These are phyloP conservation scores for Coemansia sp. DNA, from an alignment of 192 early-diverging fungal genomes.

Conservation along the genomic window DNA sequence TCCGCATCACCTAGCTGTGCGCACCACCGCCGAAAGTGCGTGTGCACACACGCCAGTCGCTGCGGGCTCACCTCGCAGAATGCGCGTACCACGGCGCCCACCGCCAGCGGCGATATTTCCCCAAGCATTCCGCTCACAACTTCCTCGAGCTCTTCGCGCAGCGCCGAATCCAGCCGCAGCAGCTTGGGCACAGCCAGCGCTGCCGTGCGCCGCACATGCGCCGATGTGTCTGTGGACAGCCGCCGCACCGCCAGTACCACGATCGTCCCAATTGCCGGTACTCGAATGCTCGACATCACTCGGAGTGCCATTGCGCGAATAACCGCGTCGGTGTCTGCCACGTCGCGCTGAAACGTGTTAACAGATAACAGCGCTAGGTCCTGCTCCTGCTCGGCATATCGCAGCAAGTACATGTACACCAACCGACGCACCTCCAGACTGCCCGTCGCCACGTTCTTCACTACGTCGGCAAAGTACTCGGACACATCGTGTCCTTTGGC, in stretches of 20 bases:
- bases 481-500: constrained; percentile 89
- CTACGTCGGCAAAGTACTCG: constrained; percentile 90
- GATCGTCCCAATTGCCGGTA: constrained; percentile 89
- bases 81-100: constrained; percentile 84
- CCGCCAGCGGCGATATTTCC: constrained; percentile 82
- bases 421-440: constrained; percentile 89
- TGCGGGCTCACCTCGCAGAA: constrained; percentile 86
- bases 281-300: constrained; percentile 93
- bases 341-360: constrained; percentile 98
- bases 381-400: constrained; percentile 95
- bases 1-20: constrained; percentile 82
- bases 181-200: constrained; percentile 86
- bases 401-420: constrained; percentile 93
- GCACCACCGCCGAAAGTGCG: constrained; percentile 86
- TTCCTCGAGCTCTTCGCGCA: constrained; percentile 75
- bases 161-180: constrained; percentile 70
- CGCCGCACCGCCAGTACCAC: constrained; percentile 89
- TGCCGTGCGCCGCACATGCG: constrained; percentile 91
- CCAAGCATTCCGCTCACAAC: constrained; percentile 74
- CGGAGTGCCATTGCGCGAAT: constrained; percentile 95
- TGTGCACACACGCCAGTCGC: constrained; percentile 82
- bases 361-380: constrained; percentile 93
- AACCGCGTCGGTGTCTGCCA: constrained; percentile 87
- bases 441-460: constrained; percentile 93
- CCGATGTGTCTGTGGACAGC: constrained; percentile 78